These are phyloP conservation scores for Pseudogymnoascus sp. DNA, from an alignment of 2,329 filamentous ascomycete species.

Conservation along the genomic window DNA sequence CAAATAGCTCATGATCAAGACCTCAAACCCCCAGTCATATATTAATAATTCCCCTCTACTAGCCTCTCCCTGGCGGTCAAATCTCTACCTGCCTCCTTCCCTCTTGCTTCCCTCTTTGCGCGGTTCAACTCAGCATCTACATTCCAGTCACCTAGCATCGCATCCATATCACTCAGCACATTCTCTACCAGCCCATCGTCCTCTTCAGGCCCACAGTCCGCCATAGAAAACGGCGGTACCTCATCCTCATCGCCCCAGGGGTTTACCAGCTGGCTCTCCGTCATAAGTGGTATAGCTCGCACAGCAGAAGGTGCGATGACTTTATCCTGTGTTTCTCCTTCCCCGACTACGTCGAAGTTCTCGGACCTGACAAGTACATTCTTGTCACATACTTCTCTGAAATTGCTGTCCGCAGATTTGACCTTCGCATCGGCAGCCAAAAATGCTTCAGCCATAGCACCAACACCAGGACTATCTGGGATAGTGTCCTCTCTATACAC, in stretches of 20 bases:
- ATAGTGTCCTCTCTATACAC: background rate
- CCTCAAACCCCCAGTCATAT: background rate
- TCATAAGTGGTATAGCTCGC: background rate
- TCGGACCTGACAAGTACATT: background rate
- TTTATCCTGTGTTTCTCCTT: background rate
- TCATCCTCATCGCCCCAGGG: background rate
- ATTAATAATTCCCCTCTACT: background rate
- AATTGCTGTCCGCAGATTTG: background rate
- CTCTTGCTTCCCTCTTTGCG: background rate
- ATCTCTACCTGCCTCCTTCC: background rate
- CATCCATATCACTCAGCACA: conserved; percentile 1
- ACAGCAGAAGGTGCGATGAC: background rate
- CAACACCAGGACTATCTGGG: conserved; percentile 20
- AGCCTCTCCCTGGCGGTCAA: background rate
- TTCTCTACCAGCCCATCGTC: background rate
- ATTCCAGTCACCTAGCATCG: background rate
- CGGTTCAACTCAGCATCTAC: background rate
- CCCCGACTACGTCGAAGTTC: background rate
- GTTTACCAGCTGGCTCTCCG: background rate
- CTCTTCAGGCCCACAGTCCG: background rate
- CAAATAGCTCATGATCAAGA: background rate
- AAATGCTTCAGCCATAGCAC: conserved; percentile 43
- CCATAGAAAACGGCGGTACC: background rate
- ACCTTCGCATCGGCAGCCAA: conserved; percentile 33
- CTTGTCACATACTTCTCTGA: background rate